Conservation (phyloP, 1,284 basidiomycete species). For the Violaceomyces palustris region DNA sequence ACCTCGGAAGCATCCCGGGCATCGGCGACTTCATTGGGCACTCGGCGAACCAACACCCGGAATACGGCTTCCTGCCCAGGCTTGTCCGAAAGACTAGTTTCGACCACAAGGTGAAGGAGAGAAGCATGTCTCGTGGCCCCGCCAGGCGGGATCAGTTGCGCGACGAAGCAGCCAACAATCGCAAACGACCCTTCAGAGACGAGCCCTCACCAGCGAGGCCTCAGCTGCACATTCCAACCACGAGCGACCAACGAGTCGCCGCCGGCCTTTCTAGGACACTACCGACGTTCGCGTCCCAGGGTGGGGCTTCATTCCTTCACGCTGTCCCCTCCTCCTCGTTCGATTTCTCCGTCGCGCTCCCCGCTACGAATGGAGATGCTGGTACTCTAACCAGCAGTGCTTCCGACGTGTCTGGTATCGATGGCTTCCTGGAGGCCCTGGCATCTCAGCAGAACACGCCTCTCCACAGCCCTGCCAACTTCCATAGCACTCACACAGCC, state of each 20-base stretch:
- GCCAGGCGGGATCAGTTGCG: constrained; percentile 21
- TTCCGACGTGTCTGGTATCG: constrained; percentile 15
- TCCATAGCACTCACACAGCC: constrained; percentile 8
- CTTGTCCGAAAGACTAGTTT: constrained; percentile 52
- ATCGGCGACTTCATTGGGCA: constrained; percentile 48
- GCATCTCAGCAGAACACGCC: constrained; percentile 25
- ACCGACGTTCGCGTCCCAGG: constrained; percentile 29
- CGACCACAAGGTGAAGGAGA: constrained; percentile 50
- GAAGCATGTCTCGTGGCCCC: constrained; percentile 42
- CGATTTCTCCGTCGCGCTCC: constrained; percentile 31
- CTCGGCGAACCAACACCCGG: constrained; percentile 49
- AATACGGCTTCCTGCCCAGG: constrained; percentile 50
- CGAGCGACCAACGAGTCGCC: constrained; percentile 47
- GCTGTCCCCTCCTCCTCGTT: constrained; percentile 35
- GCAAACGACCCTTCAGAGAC: constrained; percentile 45
- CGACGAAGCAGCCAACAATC: constrained; percentile 25
- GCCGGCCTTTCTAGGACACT: constrained; percentile 47
- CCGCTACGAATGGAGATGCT: constrained; percentile 1
- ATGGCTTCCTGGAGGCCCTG: constrained; percentile 24
- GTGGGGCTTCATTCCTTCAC: constrained; percentile 13
- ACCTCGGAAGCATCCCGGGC: constrained; percentile 48
- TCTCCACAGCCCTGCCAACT: constrained; percentile 9
- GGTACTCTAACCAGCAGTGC: neutral
- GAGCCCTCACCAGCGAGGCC: constrained; percentile 43
- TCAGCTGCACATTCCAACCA: constrained; percentile 30